Evolutionary conservation across 306 rosid species (phyloP).

Genomic region (Lathyrus oleraceus): DNA sequence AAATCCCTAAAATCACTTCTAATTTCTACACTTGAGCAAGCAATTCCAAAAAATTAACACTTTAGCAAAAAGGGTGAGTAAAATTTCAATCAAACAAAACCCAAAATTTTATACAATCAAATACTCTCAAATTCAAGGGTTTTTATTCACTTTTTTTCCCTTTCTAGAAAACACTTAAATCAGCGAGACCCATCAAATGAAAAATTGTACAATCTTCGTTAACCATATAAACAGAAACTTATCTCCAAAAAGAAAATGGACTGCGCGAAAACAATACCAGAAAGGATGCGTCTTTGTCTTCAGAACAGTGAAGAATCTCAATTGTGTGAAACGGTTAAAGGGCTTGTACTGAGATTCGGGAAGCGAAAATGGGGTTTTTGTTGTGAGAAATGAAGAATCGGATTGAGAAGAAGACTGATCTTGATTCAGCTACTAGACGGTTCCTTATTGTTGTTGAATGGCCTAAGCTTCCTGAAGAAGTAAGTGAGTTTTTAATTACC

Average conservation of each 20-base stretch:
- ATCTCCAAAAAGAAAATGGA: background rate
- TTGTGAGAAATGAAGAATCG: constrained; percentile 19
- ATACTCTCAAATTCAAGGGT: constrained; percentile 34
- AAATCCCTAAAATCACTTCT: background rate
- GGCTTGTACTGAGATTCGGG: constrained; percentile 28
- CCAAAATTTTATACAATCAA: constrained; percentile 7
- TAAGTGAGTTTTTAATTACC: background rate
- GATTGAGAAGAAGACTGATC: constrained; percentile 39
- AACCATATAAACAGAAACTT: constrained; percentile 14
- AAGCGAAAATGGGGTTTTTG: constrained; percentile 1
- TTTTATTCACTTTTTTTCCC: background rate
- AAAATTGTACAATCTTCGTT: background rate
- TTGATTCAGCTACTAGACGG: constrained; percentile 41
- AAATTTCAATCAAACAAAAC: constrained; percentile 34
- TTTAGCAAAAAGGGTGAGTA: constrained; percentile 13
- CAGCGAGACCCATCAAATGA: constrained; percentile 24
- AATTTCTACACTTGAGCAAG: constrained; percentile 19
- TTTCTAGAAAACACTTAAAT: constrained; percentile 28
- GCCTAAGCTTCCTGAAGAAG: constrained; percentile 25
- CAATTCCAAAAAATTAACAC: constrained; percentile 21
- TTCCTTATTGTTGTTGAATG: constrained; percentile 37
- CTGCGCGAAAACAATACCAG: constrained; percentile 26
- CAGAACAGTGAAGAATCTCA: constrained; percentile 27
- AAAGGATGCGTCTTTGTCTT: constrained; percentile 25
- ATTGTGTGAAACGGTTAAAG: constrained; percentile 5